Evolutionary conservation across 83 land plant genomes (phyloP), one percentile per base, ranked within the genome.

Genomic region (Thuja plicata): DNA sequence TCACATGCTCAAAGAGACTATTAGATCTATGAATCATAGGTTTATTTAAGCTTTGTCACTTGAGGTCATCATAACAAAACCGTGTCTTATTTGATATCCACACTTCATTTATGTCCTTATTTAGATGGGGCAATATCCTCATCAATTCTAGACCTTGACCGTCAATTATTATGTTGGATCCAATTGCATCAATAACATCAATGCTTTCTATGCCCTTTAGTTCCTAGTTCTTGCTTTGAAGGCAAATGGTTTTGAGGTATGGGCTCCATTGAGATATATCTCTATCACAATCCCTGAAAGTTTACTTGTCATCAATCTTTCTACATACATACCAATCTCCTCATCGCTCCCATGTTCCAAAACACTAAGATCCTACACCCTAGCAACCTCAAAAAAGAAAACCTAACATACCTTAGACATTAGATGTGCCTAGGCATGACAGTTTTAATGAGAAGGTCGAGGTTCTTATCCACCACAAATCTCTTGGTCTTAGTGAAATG

Each of bases 291-390:
- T 41, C 43, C 43, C 3, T 41, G 43, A 41, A 41, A 41, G 3
- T 41, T 41, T 41, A 41, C 1, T 98, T 37, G 96, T 93, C 99
- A 98, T 98, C 89, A 96, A 91, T 41, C 92, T 95, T 89, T 97
- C 99, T 10, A 98, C 99, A 88, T 98, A 98, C 27, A 99, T 98
- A 46, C 99, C 99, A 54, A 98, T 98, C 89, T 98, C 99, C 87
- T 98, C 99, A 80, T 97, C 95, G 89, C 98, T 98, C 43, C 99
- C 99, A 91, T 99, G 97, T 66, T 99, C 99, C 88, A 98, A 89
- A 92, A 98, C 94, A 66, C 97, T 97, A 88, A 98, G 96, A 88
- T 98, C 99, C 88, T 97, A 95, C 48, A 94, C 95, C 21, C 99
- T 99, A 90, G 99, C 99, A 89, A 98, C 90, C 89, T 98, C 99